phyloP scores from a whole-genome alignment of 305 asterid species.

The Fraxinus platypoda region DNA sequence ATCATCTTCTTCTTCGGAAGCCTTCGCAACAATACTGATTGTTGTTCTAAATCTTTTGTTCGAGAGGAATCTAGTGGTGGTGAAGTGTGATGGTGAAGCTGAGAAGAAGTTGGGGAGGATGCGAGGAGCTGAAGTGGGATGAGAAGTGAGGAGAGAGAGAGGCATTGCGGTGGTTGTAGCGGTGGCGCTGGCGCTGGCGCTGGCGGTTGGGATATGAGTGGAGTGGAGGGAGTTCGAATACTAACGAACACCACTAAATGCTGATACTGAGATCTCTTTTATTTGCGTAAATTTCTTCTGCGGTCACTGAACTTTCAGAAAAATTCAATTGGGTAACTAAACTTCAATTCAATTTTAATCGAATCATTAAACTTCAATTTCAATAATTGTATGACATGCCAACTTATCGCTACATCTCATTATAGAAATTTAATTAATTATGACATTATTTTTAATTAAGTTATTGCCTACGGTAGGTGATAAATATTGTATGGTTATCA shows the following conservation, averaged over 20 bases:
- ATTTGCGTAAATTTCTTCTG: not conserved
- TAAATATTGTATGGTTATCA: not conserved
- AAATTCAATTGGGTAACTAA: not conserved
- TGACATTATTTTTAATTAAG: not conserved
- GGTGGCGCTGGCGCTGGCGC: conserved; percentile 28
- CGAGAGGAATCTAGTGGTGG: conserved; percentile 18
- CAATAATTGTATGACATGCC: not conserved
- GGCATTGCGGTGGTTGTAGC: conserved; percentile 38
- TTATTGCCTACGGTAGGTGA: not conserved
- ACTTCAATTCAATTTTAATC: not conserved
- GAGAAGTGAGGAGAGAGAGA: conserved; percentile 47
- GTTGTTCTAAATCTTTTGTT: conserved; percentile 26
- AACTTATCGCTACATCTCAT: not conserved
- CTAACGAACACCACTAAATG: conserved; percentile 56
- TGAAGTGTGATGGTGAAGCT: conserved; percentile 25
- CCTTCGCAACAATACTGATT: conserved; percentile 42
- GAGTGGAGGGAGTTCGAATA: conserved; percentile 50
- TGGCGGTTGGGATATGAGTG: conserved; percentile 30
- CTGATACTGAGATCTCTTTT: conserved; percentile 18
- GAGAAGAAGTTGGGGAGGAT: conserved; percentile 20
- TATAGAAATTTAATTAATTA: too few relatives aligned
- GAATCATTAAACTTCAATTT: not conserved
- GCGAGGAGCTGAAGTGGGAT: conserved; percentile 26
- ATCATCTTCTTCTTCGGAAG: conserved; percentile 66
- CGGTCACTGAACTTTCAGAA: not conserved